These are phyloP conservation scores for Klebsormidium nitens DNA, from an alignment of 139 green algal genomes.

Conservation along the genomic window DNA sequence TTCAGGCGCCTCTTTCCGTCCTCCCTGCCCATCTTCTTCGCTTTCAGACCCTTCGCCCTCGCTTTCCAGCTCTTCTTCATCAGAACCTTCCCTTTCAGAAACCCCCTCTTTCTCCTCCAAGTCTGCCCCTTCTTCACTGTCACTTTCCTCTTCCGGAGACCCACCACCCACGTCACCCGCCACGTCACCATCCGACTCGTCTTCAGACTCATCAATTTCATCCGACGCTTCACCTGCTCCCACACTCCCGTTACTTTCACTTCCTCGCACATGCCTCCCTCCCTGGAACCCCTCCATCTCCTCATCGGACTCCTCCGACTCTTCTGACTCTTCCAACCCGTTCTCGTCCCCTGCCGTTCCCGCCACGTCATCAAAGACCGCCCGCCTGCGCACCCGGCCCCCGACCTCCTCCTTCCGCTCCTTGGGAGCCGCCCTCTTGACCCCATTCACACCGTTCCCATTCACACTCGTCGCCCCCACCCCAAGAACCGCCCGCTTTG, in stretches of 20 bases:
- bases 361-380: slow-evolving; percentile 5
- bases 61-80: not conserved
- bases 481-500: too few relatives aligned
- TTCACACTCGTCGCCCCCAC: too few relatives aligned
- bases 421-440: not conserved
- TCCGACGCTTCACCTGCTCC: too few relatives aligned
- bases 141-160: slow-evolving; percentile 4
- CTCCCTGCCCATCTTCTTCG: not conserved
- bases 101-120: slow-evolving; percentile 11
- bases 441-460: too few relatives aligned
- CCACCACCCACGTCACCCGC: not conserved
- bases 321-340: slow-evolving; percentile 7
- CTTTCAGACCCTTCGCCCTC: not conserved
- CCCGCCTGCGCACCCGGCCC: not conserved
- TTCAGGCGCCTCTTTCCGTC: not conserved
- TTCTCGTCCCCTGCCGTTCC: slow-evolving; percentile 22
- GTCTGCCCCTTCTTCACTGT: slow-evolving; percentile 10
- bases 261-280: too few relatives aligned
- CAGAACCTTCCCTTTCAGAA: slow-evolving; percentile 11
- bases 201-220: not conserved
- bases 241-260: too few relatives aligned
- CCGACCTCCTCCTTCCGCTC: not conserved
- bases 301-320: not conserved
- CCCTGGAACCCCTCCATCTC: too few relatives aligned
- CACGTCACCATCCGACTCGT: not conserved